Evolutionary conservation across 345 rosid species (phyloP).

Genomic region (Gossypium stocksii): DNA sequence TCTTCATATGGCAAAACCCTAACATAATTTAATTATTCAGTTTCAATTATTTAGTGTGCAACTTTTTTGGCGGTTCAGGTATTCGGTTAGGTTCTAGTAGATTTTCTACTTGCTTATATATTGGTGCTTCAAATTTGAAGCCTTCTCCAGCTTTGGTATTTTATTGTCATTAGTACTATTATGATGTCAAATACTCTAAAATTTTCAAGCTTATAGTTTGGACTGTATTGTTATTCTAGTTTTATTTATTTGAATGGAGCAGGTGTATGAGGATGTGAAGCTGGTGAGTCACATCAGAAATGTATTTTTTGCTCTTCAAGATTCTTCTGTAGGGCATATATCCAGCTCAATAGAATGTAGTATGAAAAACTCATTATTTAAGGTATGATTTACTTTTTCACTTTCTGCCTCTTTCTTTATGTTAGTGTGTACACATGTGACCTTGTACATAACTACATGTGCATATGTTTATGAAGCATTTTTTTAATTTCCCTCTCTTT

Average conservation of each 20-base stretch:
- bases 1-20: neutral
- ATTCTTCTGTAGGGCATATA: conserved; percentile 41
- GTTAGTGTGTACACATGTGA: neutral
- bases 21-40: neutral
- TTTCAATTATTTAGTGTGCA: neutral
- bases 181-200: neutral
- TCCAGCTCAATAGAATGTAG: conserved; percentile 35
- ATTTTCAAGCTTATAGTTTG: conserved; percentile 3
- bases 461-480: conserved; percentile 12
- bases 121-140: neutral
- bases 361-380: conserved; percentile 36
- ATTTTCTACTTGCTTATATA: neutral
- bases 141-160: neutral
- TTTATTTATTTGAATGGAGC: conserved; percentile 29
- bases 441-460: conserved; percentile 7
- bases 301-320: conserved; percentile 53
- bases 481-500: neutral
- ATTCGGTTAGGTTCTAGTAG: neutral
- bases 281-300: conserved; percentile 60
- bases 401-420: conserved; percentile 6
- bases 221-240: neutral
- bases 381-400: conserved; percentile 40
- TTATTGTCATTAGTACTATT: neutral
- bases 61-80: neutral
- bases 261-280: conserved; percentile 68